Conservation (phyloP, 2,329 filamentous ascomycete species). For the Cytospora piceicola region DNA sequence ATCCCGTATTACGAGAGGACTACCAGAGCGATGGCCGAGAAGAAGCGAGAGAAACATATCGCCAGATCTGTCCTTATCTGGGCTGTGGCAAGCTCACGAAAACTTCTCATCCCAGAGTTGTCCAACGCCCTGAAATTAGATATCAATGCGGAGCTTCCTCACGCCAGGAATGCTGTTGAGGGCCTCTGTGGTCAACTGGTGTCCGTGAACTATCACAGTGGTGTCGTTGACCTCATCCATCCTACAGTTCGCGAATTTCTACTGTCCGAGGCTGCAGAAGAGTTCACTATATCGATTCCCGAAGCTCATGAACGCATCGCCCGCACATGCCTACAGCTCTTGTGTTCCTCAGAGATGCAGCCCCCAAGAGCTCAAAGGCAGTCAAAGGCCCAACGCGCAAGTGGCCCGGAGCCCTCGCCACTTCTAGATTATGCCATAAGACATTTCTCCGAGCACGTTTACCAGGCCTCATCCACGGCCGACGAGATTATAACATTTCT, state of each 20-base stretch:
- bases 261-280: slow-evolving; percentile 33
- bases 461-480: slow-evolving; percentile 29
- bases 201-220: slow-evolving; percentile 31
- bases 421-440: slow-evolving; percentile 36
- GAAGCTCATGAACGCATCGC: slow-evolving; percentile 36
- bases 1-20: slow-evolving; percentile 36
- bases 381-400: slow-evolving; percentile 9
- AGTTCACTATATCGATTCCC: slow-evolving; percentile 35
- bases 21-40: slow-evolving; percentile 34
- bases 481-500: slow-evolving; percentile 34
- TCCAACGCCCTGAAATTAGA: slow-evolving; percentile 38
- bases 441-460: slow-evolving; percentile 38
- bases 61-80: slow-evolving; percentile 37
- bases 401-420: slow-evolving; percentile 19
- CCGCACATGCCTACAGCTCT: slow-evolving; percentile 34
- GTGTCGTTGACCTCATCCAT: slow-evolving; percentile 36
- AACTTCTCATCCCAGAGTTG: slow-evolving; percentile 36
- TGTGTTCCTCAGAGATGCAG: slow-evolving; percentile 32
- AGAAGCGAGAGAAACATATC: slow-evolving; percentile 37
- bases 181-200: slow-evolving; percentile 40
- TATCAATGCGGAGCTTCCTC: slow-evolving; percentile 33
- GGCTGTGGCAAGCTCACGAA: slow-evolving; percentile 34
- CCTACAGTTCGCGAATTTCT: slow-evolving; percentile 38
- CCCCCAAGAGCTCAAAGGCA: slow-evolving; percentile 31
- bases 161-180: slow-evolving; percentile 33